Conservation (phyloP, 176 grass and related monocot genomes). For the Miscanthus lutarioriparius region DNA sequence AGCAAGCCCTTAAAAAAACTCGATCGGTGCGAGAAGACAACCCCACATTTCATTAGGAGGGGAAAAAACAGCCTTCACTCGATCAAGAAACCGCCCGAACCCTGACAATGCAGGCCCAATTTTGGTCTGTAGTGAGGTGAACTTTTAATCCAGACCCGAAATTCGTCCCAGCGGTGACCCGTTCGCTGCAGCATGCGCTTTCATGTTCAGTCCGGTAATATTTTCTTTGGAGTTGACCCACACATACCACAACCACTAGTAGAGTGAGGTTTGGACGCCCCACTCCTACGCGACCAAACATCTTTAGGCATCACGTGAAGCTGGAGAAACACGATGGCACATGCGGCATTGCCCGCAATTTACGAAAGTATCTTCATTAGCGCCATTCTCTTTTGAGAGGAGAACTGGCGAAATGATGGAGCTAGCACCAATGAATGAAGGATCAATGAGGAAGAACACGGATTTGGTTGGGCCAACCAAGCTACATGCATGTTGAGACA, state of each 20-base stretch:
- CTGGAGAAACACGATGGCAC: background rate
- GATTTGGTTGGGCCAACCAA: background rate
- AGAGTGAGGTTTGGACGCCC: background rate
- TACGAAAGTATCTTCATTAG: background rate
- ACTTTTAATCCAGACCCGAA: background rate
- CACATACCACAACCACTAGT: background rate
- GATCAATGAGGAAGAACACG: background rate
- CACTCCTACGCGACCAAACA: constrained; percentile 1
- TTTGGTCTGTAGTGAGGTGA: background rate
- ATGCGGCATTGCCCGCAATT: constrained; percentile 8
- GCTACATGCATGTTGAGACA: background rate
- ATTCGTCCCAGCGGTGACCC: background rate
- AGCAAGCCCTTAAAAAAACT: background rate
- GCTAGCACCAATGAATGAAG: background rate
- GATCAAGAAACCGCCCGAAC: background rate
- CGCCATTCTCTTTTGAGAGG: no score
- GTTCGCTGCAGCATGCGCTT: background rate
- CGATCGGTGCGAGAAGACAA: background rate
- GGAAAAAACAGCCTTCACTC: background rate
- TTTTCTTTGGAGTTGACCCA: background rate
- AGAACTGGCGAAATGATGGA: background rate
- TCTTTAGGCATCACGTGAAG: background rate
- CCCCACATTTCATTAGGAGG: background rate
- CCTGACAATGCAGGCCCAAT: background rate
- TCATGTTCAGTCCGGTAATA: background rate